These are phyloP conservation scores for Candida ovalis DNA, from an alignment of 805 yeast species.

Conservation along the genomic window DNA sequence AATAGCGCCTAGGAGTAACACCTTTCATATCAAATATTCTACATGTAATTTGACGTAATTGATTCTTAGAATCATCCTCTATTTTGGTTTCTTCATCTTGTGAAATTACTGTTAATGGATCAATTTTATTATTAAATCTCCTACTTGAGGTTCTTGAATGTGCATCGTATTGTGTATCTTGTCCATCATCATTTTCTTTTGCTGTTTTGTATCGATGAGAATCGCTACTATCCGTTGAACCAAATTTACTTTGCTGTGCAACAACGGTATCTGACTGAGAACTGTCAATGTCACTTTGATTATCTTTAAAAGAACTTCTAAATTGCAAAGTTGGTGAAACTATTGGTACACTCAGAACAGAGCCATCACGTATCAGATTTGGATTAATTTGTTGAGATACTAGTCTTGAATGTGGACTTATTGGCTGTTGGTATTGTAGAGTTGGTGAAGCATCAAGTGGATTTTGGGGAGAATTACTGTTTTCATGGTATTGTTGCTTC, in stretches of 20 bases:
- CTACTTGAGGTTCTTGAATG: constrained; percentile 9
- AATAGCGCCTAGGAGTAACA: constrained; percentile 66
- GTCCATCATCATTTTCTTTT: not conserved
- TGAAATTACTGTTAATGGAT: constrained; percentile 1
- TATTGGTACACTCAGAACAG: constrained; percentile 5
- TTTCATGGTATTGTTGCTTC: not conserved
- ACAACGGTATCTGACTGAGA: constrained; percentile 19
- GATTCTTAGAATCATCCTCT: constrained; percentile 13
- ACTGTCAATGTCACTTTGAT: constrained; percentile 16
- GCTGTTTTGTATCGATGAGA: not conserved
- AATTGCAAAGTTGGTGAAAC: constrained; percentile 15
- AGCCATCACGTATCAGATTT: constrained; percentile 6
- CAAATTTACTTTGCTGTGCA: constrained; percentile 11
- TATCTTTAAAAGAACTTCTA: constrained; percentile 9
- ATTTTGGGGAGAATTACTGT: constrained; percentile 1
- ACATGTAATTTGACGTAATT: constrained; percentile 55
- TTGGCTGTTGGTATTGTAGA: not conserved
- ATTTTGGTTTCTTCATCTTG: constrained; percentile 2
- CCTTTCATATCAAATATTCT: constrained; percentile 71
- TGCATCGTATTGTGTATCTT: constrained; percentile 3
- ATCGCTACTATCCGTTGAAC: constrained; percentile 12
- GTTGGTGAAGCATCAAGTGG: not conserved
- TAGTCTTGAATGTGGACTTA: not conserved
- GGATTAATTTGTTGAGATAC: not conserved
- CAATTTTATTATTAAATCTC: constrained; percentile 4